A percentile compares a stretch with the other conserved stretches of the same genome.
phyloP scores from a whole-genome alignment of 2,329 filamentous ascomycete species.

The Aspergillus neotritici region DNA sequence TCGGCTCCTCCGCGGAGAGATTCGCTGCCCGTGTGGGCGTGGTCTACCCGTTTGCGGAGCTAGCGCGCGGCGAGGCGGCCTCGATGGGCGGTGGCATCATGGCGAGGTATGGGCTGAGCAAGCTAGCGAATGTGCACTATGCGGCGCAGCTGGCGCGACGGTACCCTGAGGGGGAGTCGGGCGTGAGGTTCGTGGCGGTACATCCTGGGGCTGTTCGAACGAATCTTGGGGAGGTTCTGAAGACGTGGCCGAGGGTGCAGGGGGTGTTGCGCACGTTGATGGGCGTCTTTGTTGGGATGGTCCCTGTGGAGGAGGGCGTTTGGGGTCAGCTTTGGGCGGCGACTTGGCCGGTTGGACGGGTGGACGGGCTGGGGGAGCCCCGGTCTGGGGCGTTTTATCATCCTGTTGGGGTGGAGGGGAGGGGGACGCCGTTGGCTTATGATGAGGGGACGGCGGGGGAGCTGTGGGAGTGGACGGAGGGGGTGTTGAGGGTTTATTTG shows the following conservation, averaged over 20 bases:
- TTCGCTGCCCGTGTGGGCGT: conserved; percentile 9
- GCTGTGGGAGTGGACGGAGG: conserved; percentile 14
- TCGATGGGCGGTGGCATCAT: conserved; percentile 18
- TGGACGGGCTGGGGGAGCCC: conserved; percentile 10
- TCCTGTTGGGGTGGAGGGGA: conserved; percentile 6
- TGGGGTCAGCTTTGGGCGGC: conserved; percentile 42
- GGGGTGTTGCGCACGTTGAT: no score
- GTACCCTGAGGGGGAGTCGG: conserved; percentile 32
- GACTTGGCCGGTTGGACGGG: conserved; percentile 19
- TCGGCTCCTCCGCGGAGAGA: conserved; percentile 5
- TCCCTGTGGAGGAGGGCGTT: conserved; percentile 27
- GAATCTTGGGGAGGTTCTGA: conserved; percentile 10
- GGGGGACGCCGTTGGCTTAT: conserved; percentile 2
- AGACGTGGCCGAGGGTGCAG: conserved; percentile 9
- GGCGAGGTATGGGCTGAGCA: conserved; percentile 42
- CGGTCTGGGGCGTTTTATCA: conserved; percentile 5
- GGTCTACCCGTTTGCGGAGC: conserved; percentile 5
- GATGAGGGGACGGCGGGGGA: conserved; percentile 8
- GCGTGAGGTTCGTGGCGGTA: conserved; percentile 33
- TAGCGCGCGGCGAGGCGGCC: conserved; percentile 9
- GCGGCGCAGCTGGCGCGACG: conserved; percentile 36
- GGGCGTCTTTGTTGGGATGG: no score
- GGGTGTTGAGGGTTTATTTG: conserved; percentile 9
- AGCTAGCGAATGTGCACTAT: conserved; percentile 46
- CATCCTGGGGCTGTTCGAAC: conserved; percentile 39